Evolutionary conservation across 306 rosid species (phyloP).

Genomic region (Medicago arabica): DNA sequence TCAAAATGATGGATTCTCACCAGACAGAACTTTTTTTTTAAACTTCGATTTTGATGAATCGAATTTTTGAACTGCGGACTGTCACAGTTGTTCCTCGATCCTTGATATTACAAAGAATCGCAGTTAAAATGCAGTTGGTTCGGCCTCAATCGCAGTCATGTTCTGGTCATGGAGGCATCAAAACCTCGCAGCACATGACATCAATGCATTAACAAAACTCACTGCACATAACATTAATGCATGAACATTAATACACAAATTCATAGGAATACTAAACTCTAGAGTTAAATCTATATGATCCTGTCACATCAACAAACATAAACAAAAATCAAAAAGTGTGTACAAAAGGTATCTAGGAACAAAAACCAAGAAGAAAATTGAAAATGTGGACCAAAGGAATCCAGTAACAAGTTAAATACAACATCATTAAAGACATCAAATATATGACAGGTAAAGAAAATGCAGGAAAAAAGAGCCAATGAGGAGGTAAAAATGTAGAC

Average conservation of each 20-base stretch:
- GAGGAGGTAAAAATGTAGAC: not conserved
- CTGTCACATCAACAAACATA: constrained; percentile 49
- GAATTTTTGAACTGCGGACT: not conserved
- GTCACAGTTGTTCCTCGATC: not conserved
- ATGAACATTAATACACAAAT: constrained; percentile 25
- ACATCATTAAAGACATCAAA: constrained; percentile 20
- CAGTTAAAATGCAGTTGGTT: not conserved
- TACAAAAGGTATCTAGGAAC: constrained; percentile 24
- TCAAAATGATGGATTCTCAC: constrained; percentile 28
- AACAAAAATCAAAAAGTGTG: not conserved
- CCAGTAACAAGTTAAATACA: constrained; percentile 21
- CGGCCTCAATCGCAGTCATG: not conserved
- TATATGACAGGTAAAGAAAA: not conserved
- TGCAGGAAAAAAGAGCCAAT: constrained; percentile 28
- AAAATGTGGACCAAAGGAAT: constrained; percentile 48
- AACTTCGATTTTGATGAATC: constrained; percentile 39
- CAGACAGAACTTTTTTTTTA: constrained; percentile 15
- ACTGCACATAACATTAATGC: constrained; percentile 11
- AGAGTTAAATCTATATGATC: not conserved
- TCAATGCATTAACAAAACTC: constrained; percentile 12
- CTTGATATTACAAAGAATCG: not conserved
- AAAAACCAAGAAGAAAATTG: constrained; percentile 37
- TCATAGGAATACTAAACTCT: constrained; percentile 12
- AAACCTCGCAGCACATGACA: constrained; percentile 7
- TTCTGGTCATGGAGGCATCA: not conserved